Base-by-base conservation (phyloP, 805 yeast genomes). In the Spathaspora sp. region DNA sequence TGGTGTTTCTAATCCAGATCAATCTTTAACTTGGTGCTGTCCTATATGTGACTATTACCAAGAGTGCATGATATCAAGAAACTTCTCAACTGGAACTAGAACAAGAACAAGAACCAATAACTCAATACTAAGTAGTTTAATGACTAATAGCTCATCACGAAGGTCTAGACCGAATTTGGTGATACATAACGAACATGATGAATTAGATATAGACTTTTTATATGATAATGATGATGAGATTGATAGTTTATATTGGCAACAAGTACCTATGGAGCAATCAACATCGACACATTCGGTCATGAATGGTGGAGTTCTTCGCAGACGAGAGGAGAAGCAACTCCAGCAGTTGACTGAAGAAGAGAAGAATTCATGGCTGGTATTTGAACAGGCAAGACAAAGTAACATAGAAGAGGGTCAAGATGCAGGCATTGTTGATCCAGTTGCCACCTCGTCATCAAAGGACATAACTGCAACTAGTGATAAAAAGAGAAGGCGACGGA, bases 21-120 rank as follows among this genome's bases (percentile, higher is more conserved):
- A 52, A 46, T 50, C 20, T 35, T 28, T 40, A 4, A 62, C 54
- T 14, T 78, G 82, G 83, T 63, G 63, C 52, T 79, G 84, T 58
- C 83, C 83, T n/a, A 69, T 77, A 53, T 79, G 84, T 57, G 81
- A 76, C 51, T 60, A 63, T 50, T 66, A 64, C 31, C 81, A 77
- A 59, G 75, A 67, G 42, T 43, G 60, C 6, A n/a, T 50, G 12
- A n/a, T 54, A 19, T 49, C 56, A 9, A 17, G 35, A 18, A 23
- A 40, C 14, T 29, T 29, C 18, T 17, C 35, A 31, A 11, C 35
- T 8, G n/a, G 12, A 14, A 14, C 9, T 31, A 14, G n/a, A 31
- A 14, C 35, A 31, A 14, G 35, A 35, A 35, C 18, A 14, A 35
- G 18, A 16, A 11, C 18, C 9, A 19, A 12, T 3, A 20, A 14